Evolutionary conservation across 2,329 filamentous ascomycete genomes (phyloP), one percentile per base, ranked within the genome.

Genomic region (Cercospora zeae-maydis): DNA sequence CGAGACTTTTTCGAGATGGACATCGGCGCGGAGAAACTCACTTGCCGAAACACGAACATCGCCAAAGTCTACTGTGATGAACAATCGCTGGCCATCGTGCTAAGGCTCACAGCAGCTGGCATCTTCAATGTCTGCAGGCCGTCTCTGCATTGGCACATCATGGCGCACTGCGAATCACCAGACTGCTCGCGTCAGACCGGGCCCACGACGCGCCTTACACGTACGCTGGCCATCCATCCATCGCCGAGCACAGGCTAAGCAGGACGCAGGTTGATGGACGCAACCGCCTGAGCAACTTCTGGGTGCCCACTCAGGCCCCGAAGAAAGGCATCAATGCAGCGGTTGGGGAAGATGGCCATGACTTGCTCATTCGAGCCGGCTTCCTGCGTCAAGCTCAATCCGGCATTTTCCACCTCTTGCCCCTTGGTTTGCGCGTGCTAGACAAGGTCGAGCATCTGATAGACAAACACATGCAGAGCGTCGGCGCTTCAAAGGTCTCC

Each of bases 321-420:
- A 67, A 66, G 27, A 59, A 59, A 36, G 57, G 0, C 87, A 81
- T 86, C 5, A 77, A 79, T 45, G 78, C 80, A 63, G 79, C 81
- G 42, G 79, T 79, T 27, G 78, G 83, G 47, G 80, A 82, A 34
- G 70, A 74, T 72, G 77, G 78, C 37, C 77, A 81, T 62, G 74
- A 78, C 10, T 70, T 80, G 14, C 76, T 82, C 1, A 58, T 81
- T 24, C 73, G 78, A 39, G 78, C 75, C 33, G 80, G 80, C 45
- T 82, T 79, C 63, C 67, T 82, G 8, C 77, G 80, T 47, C 71
- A 92, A 86, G 88, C 92, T 19, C 90, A 96, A 74, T 86, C 93
- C 7, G 95, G 95, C 30, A 86, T 98, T 36, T 99, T 97, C 71
- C 95, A 99, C 72, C 83, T 96, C 73, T 82, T 99, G 1, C 95